A percentile compares a stretch with the other conserved stretches of the same genome.
phyloP scores from a whole-genome alignment of 768 basidiomycete genomes.

The Tulasnella calospora region DNA sequence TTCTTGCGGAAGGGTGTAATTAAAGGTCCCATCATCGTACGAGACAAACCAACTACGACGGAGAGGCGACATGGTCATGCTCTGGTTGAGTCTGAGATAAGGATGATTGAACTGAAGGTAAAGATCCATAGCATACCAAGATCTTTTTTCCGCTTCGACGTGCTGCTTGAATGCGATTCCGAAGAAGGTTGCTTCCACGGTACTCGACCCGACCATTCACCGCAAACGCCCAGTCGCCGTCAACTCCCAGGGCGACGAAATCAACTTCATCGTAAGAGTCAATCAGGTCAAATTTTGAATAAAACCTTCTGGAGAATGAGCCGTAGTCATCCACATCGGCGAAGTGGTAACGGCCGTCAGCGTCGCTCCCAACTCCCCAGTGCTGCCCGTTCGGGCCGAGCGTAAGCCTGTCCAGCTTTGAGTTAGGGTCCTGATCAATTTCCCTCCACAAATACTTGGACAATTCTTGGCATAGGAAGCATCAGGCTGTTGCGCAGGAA shows the following conservation, averaged over 20 bases:
- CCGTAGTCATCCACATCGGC: neutral
- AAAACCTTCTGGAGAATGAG: neutral
- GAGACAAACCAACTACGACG: neutral
- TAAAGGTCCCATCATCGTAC: neutral
- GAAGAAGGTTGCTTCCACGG: neutral
- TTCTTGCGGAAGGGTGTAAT: neutral
- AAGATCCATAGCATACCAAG: neutral
- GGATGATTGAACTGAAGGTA: neutral
- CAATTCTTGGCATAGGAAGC: neutral
- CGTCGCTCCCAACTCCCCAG: neutral
- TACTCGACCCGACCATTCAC: neutral
- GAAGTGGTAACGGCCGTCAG: neutral
- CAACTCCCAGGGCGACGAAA: neutral
- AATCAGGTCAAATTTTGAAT: neutral
- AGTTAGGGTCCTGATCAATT: slow-evolving; percentile 13
- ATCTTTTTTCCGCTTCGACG: neutral
- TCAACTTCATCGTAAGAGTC: neutral
- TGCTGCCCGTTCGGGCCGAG: neutral
- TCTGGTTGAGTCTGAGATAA: neutral
- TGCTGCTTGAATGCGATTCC: neutral
- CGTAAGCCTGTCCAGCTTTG: neutral
- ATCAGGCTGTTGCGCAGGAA: neutral
- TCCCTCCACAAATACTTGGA: slow-evolving; percentile 17
- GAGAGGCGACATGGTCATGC: neutral
- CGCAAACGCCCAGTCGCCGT: neutral